A percentile compares a stretch with the other conserved stretches of the same genome.
phyloP scores from a whole-genome alignment of 768 basidiomycete species.

The Trametes sanguinea region DNA sequence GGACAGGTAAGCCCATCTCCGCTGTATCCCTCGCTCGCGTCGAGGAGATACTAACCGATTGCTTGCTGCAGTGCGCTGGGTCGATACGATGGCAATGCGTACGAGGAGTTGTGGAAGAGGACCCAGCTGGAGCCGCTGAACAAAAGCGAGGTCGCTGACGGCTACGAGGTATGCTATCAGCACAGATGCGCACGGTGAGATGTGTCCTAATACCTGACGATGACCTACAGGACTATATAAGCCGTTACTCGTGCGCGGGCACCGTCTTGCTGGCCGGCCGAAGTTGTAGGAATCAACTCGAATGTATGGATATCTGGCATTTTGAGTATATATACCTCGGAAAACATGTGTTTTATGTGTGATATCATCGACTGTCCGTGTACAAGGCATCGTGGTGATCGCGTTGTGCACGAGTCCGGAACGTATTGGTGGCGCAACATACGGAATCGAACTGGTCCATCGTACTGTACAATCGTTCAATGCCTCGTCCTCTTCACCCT shows the following conservation, averaged over 20 bases:
- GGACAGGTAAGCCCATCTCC: constrained; percentile 48
- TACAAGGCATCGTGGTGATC: constrained; percentile 11
- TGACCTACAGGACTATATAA: constrained; percentile 46
- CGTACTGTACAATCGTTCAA: constrained; percentile 19
- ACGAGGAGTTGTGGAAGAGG: constrained; percentile 64
- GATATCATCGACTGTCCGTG: constrained; percentile 24
- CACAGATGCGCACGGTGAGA: neutral
- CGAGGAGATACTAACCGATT: too few species aligned
- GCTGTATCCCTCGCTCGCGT: too few species aligned
- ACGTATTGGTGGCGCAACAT: constrained; percentile 6
- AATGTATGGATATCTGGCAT: constrained; percentile 7
- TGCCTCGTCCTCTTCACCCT: constrained; percentile 32
- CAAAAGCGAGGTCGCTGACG: constrained; percentile 48
- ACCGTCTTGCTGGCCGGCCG: constrained; percentile 35
- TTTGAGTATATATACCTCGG: constrained; percentile 28
- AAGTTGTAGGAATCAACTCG: constrained; percentile 34
- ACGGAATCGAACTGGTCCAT: neutral
- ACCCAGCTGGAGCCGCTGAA: constrained; percentile 65
- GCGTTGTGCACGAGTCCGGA: neutral
- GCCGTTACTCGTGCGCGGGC: constrained; percentile 53
- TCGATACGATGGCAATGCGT: constrained; percentile 62
- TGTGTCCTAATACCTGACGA: too few species aligned
- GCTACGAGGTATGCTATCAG: constrained; percentile 49
- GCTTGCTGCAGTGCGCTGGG: constrained; percentile 53
- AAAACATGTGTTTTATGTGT: constrained; percentile 15